A percentile compares a stretch with the other conserved stretches of the same genome.
phyloP scores from a whole-genome alignment of 805 yeast species.

The Candida qinlingensis region DNA sequence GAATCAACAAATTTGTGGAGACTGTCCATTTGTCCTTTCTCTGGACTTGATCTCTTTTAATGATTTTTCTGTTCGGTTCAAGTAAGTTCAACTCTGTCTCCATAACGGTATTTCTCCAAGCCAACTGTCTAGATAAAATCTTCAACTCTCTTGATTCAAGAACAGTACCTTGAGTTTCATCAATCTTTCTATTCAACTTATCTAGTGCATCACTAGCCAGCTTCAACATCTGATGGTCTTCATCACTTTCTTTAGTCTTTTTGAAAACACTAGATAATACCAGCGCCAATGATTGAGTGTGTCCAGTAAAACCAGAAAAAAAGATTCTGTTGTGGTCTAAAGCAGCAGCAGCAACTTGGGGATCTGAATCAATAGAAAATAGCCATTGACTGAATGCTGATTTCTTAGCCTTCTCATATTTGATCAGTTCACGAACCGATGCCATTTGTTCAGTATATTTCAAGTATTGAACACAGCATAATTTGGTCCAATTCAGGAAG shows the following conservation, averaged over 20 bases:
- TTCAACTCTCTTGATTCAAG: slow-evolving; percentile 52
- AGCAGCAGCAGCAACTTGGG: slow-evolving; percentile 34
- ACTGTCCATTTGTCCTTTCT: slow-evolving; percentile 62
- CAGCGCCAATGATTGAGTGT: slow-evolving; percentile 53
- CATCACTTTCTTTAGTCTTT: slow-evolving; percentile 39
- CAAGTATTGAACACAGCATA: slow-evolving; percentile 49
- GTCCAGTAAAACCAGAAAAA: slow-evolving; percentile 50
- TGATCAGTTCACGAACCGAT: slow-evolving; percentile 50
- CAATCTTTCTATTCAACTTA: slow-evolving; percentile 51
- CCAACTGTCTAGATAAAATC: slow-evolving; percentile 45
- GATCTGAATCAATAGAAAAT: slow-evolving; percentile 43
- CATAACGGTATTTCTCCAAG: slow-evolving; percentile 42
- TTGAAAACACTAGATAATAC: slow-evolving; percentile 56
- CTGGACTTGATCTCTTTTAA: slow-evolving; percentile 51
- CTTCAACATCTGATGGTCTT: slow-evolving; percentile 46
- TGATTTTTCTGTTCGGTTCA: slow-evolving; percentile 50
- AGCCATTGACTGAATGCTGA: slow-evolving; percentile 55
- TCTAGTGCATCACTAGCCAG: slow-evolving; percentile 52
- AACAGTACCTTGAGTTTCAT: slow-evolving; percentile 56
- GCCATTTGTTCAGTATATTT: slow-evolving; percentile 59
- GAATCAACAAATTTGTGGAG: slow-evolving; percentile 44
- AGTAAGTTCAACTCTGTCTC: slow-evolving; percentile 47
- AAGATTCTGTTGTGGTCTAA: slow-evolving; percentile 51
- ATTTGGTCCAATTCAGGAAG: slow-evolving; percentile 57
- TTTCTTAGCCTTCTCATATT: slow-evolving; percentile 36